Percentiles rank a stretch among this genome's conserved stretches.
Conservation (phyloP, 2,329 filamentous ascomycete species). For the Rutstroemia sp. region DNA sequence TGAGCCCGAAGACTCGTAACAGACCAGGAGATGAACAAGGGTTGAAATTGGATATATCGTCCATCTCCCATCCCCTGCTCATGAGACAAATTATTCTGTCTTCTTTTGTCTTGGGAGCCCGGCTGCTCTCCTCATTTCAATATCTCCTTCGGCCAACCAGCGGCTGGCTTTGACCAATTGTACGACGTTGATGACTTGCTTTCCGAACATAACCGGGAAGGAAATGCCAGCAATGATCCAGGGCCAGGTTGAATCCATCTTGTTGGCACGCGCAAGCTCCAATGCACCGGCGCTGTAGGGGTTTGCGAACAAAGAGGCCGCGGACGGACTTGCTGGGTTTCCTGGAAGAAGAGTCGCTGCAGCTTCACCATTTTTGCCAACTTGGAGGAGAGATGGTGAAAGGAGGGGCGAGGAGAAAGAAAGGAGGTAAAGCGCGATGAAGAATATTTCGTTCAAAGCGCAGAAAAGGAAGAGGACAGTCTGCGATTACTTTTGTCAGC, state of each 20-base stretch:
- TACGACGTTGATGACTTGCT: constrained; percentile 90
- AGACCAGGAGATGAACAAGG: background rate
- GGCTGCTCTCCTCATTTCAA: constrained; percentile 50
- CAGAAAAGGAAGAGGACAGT: constrained; percentile 87
- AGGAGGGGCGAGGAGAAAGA: constrained; percentile 90
- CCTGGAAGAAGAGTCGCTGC: constrained; percentile 52
- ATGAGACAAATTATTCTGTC: constrained; percentile 17
- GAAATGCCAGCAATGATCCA: constrained; percentile 78
- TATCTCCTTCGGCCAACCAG: constrained; percentile 89
- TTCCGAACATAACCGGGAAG: constrained; percentile 79
- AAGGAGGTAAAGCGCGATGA: constrained; percentile 95
- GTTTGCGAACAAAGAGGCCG: constrained; percentile 72
- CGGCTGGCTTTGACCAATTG: constrained; percentile 90
- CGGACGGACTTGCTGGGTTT: constrained; percentile 60
- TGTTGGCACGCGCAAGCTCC: constrained; percentile 89
- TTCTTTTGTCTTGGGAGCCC: constrained; percentile 45
- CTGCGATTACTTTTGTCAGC: constrained; percentile 44
- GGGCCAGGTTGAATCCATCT: constrained; percentile 69
- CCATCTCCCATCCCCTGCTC: background rate
- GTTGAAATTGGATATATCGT: background rate
- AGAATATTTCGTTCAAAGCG: constrained; percentile 89
- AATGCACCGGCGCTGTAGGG: constrained; percentile 89
- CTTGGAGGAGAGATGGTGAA: constrained; percentile 69
- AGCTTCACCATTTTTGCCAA: constrained; percentile 48
- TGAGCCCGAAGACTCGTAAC: constrained; percentile 7